Evolutionary conservation across 2,329 filamentous ascomycete genomes (phyloP).

Genomic region (Colletotrichum sp.): DNA sequence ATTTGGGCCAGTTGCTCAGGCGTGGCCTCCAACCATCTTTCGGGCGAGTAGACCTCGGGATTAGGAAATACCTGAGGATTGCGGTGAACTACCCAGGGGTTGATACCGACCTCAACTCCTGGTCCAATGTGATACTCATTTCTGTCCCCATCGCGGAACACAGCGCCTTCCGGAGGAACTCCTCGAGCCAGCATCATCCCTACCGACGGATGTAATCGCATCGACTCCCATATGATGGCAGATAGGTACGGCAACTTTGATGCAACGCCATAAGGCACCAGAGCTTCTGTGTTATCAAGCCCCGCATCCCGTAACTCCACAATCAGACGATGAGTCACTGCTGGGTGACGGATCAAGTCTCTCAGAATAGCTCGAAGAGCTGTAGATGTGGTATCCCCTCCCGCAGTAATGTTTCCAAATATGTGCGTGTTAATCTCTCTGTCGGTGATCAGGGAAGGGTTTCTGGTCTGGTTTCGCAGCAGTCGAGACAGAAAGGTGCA

Average conservation of each 20-base stretch:
- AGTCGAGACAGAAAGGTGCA: not conserved
- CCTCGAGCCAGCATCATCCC: not conserved
- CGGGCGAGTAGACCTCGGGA: not conserved
- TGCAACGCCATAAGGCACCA: not conserved
- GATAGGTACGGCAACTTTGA: not conserved
- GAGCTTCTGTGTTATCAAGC: not conserved
- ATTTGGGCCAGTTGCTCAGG: not conserved
- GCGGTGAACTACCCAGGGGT: not conserved
- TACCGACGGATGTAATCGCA: not conserved
- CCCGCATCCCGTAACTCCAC: not conserved
- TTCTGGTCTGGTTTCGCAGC: not conserved
- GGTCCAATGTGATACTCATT: not conserved
- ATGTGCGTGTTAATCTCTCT: conserved; percentile 6
- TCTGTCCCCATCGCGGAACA: not conserved
- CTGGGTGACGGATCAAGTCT: not conserved
- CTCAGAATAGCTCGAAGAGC: not conserved
- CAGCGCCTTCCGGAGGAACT: not conserved
- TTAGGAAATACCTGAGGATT: not conserved
- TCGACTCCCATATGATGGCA: not conserved
- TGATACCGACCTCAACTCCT: not conserved
- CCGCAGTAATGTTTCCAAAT: not conserved
- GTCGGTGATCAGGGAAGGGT: not conserved
- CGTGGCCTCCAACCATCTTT: not conserved
- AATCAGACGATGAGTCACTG: not conserved
- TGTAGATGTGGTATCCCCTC: not conserved